Evolutionary conservation across 768 basidiomycete genomes (phyloP), one percentile per base, ranked within the genome.

Genomic region (Tylopilus vinaceipallidus): DNA sequence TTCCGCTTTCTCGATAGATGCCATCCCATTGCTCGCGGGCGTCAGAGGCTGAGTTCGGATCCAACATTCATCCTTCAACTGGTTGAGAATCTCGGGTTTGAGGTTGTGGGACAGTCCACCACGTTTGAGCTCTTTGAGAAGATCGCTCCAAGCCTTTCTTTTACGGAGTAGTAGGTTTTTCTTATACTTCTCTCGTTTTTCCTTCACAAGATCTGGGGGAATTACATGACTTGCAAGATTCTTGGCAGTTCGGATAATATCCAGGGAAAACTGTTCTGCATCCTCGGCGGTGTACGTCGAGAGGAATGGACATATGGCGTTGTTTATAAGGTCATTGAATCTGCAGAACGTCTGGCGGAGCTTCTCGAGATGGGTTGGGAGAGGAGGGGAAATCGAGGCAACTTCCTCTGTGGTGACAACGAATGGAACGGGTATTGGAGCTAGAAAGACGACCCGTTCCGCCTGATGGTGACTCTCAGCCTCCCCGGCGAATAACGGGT

Each of bases 141-240:
- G 74, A 63, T 98, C 94, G 23, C 87, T 84, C 81, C 86, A 92
- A 1, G 94, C 94, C 62, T 90, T 91, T 53, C 88, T 75, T 72
- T 98, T 99, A 41, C 91, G 81, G 4, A 81, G 79, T 34, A 88
- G 73, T 10, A 98, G 69, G 19, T 83, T 81, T 64, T 94, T 95
- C 45, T 70, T 75, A 56, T 77, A 79, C 70, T 82, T 89, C 51
- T 71, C 79, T 52, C 75, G 81, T 58, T 72, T 79, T 46, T 82
- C 80, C 47, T 66, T 67, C 11, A 71, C 66, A 30, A 72, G 63
- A 16, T 73, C 73, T 14, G 65, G 49, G 4, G 82, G 73, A 35
- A 81, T 59, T 1, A 72, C 47, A 14, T 75, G 59, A 2, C 66
- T 69, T 2, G 83, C 75, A 22, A 98, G 77, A 30, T 76, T 71